Conservation (phyloP, 352 stramenopile genomes). For the Phytophthora pinifolia region DNA sequence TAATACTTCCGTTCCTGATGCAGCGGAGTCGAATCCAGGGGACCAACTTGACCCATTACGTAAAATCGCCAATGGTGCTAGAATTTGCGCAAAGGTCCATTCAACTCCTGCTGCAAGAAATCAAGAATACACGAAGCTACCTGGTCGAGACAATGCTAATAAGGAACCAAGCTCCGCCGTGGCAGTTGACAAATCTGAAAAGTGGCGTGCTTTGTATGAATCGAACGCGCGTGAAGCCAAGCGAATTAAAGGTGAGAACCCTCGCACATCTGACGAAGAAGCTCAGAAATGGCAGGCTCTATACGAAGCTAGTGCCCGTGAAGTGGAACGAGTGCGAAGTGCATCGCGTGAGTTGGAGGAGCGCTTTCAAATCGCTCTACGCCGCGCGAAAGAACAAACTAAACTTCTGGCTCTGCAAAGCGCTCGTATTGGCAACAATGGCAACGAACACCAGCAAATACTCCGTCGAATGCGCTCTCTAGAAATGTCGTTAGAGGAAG, state of each 20-base stretch:
- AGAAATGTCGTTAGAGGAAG: slow-evolving; percentile 41
- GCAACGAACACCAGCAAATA: slow-evolving; percentile 60
- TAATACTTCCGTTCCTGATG: not conserved
- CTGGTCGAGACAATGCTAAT: not conserved
- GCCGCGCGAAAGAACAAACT: slow-evolving; percentile 63
- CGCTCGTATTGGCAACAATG: slow-evolving; percentile 45
- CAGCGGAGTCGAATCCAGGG: too few species aligned
- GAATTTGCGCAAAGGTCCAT: slow-evolving; percentile 7
- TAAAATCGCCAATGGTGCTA: slow-evolving; percentile 5
- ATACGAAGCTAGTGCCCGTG: slow-evolving; percentile 24
- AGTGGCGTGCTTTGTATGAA: slow-evolving; percentile 17
- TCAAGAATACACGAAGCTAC: not conserved
- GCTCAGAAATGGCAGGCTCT: slow-evolving; percentile 28
- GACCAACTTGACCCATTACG: not conserved
- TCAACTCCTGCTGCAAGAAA: not conserved
- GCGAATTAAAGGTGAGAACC: not conserved
- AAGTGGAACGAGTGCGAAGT: slow-evolving; percentile 30
- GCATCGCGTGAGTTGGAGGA: slow-evolving; percentile 44
- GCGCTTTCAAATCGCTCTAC: slow-evolving; percentile 54
- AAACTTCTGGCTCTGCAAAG: slow-evolving; percentile 71
- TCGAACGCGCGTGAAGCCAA: slow-evolving; percentile 15
- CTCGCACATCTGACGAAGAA: slow-evolving; percentile 6
- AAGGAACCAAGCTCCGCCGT: not conserved
- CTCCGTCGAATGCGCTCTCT: slow-evolving; percentile 49
- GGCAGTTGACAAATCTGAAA: not conserved